phyloP scores from a whole-genome alignment of 2,329 filamentous ascomycete species.

The Fusarium acutatum region DNA sequence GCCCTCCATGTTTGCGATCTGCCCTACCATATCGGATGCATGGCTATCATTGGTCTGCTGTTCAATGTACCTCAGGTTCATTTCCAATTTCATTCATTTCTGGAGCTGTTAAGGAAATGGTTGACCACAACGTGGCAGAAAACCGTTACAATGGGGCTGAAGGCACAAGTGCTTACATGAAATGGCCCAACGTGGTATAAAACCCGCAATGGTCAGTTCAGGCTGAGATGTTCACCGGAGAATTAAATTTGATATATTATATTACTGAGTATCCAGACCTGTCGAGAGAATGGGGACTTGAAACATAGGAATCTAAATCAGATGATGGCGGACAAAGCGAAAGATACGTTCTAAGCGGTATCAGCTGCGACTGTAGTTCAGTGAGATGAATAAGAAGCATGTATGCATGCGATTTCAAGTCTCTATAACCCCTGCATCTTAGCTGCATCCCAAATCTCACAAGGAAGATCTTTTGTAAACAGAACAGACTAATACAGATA shows the following conservation, averaged over 20 bases:
- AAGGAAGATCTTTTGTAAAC: not conserved
- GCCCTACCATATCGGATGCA: not conserved
- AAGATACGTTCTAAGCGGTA: not conserved
- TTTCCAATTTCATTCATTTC: slow-evolving; percentile 10
- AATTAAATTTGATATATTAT: not conserved
- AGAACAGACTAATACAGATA: not conserved
- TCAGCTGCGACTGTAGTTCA: not conserved
- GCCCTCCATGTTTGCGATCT: not conserved
- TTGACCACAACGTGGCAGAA: slow-evolving; percentile 14
- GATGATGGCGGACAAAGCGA: not conserved
- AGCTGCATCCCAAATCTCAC: not conserved
- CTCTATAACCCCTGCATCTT: not conserved
- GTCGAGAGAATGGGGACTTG: not conserved
- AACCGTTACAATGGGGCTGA: slow-evolving; percentile 16
- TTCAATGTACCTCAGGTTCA: not conserved
- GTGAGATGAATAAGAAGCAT: not conserved
- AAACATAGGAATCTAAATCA: not conserved
- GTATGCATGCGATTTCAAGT: not conserved
- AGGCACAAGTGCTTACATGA: slow-evolving; percentile 21
- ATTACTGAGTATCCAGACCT: not conserved
- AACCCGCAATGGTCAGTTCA: slow-evolving; percentile 1
- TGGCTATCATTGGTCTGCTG: not conserved
- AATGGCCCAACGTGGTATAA: slow-evolving; percentile 14
- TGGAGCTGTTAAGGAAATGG: not conserved
- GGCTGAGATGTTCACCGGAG: not conserved